These are phyloP conservation scores for Astraeus odoratus DNA, from an alignment of 768 basidiomycete species.

Conservation along the genomic window DNA sequence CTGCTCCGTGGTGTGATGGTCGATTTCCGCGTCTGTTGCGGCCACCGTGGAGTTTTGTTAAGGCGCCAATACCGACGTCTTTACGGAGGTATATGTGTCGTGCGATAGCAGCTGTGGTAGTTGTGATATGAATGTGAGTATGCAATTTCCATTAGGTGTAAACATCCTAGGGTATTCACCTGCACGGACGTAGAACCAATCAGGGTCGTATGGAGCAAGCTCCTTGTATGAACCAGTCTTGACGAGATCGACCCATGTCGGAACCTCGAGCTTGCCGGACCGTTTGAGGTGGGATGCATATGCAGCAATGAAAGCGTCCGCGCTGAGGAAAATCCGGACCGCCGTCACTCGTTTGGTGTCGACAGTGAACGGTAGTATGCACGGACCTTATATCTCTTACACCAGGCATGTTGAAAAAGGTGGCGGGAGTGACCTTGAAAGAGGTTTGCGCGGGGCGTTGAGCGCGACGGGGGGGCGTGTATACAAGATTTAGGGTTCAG, in stretches of 20 bases:
- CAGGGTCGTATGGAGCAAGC: slow-evolving; percentile 97
- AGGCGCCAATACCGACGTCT: slow-evolving; percentile 88
- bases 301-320: slow-evolving; percentile 88
- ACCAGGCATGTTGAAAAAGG: slow-evolving; percentile 59
- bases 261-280: slow-evolving; percentile 98
- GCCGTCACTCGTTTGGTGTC: slow-evolving; percentile 14
- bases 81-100: slow-evolving; percentile 99
- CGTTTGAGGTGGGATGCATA: slow-evolving; percentile 96
- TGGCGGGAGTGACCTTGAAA: slow-evolving; percentile 42
- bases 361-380: not conserved
- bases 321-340: slow-evolving; percentile 40
- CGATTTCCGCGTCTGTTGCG: slow-evolving; percentile 95
- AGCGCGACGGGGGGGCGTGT: slow-evolving; percentile 47
- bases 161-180: slow-evolving; percentile 65
- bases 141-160: too few species aligned
- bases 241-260: slow-evolving; percentile 96
- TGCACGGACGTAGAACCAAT: slow-evolving; percentile 99
- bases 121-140: not conserved
- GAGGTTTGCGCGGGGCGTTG: slow-evolving; percentile 33
- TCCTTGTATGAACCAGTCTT: slow-evolving; percentile 98
- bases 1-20: slow-evolving; percentile 87
- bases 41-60: slow-evolving; percentile 95
- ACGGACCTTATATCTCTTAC: slow-evolving; percentile 75
- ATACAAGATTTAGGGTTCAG: slow-evolving; percentile 28
- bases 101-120: slow-evolving; percentile 75